Evolutionary conservation across 768 basidiomycete genomes (phyloP).

Genomic region (Tephrocybe rancida): DNA sequence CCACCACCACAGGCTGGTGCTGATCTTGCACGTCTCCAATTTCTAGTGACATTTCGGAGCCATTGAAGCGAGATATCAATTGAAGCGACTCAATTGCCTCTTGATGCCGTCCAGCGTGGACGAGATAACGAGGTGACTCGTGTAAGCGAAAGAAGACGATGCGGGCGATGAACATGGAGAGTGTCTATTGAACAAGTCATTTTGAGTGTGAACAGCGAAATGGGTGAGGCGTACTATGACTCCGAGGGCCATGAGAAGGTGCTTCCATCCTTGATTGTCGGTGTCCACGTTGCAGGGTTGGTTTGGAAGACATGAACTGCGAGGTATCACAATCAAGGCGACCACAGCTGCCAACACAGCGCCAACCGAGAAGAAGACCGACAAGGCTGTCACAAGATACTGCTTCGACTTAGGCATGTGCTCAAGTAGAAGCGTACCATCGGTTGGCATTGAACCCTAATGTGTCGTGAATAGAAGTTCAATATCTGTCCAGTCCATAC

Average conservation of each 20-base stretch:
- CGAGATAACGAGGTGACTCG: slow-evolving; percentile 93
- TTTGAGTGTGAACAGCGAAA: slow-evolving; percentile 5
- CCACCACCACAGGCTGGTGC: slow-evolving; percentile 22
- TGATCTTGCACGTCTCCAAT: slow-evolving; percentile 70
- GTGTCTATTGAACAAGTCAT: slow-evolving; percentile 54
- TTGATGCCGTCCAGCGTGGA: slow-evolving; percentile 80
- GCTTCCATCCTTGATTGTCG: slow-evolving; percentile 89
- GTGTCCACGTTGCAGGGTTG: slow-evolving; percentile 63
- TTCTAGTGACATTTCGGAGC: slow-evolving; percentile 64
- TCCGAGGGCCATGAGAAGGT: slow-evolving; percentile 77
- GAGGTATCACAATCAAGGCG: slow-evolving; percentile 78
- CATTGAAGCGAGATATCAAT: slow-evolving; percentile 87
- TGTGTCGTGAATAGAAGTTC: not conserved
- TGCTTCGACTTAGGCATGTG: slow-evolving; percentile 92
- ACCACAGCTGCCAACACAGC: slow-evolving; percentile 85
- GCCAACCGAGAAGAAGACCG: slow-evolving; percentile 95
- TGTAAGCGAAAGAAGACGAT: slow-evolving; percentile 90
- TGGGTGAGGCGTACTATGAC: slow-evolving; percentile 63
- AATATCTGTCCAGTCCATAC: slow-evolving; percentile 24
- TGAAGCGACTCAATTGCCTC: slow-evolving; percentile 86
- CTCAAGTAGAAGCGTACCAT: slow-evolving; percentile 90
- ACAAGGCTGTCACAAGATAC: slow-evolving; percentile 89
- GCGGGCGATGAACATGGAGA: slow-evolving; percentile 84
- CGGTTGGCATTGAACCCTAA: slow-evolving; percentile 95
- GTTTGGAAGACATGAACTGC: slow-evolving; percentile 60